These are phyloP conservation scores for Talaromyces sp. DNA, from an alignment of 2,329 filamentous ascomycete species.

Conservation along the genomic window DNA sequence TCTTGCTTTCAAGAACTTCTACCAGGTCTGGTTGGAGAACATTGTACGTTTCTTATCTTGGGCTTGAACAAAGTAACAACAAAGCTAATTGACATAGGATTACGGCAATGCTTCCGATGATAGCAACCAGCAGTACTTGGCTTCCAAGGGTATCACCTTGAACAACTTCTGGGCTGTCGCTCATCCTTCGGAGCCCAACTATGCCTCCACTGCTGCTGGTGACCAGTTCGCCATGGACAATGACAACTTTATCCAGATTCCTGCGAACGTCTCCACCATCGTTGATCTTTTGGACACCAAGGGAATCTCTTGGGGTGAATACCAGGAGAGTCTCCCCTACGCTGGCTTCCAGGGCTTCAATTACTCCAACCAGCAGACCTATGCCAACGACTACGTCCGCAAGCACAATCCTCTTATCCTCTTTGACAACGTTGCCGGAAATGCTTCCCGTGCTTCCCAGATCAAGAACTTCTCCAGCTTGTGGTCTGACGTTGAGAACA, in stretches of 20 bases:
- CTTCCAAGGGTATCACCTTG: conserved; percentile 57
- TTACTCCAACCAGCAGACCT: conserved; percentile 63
- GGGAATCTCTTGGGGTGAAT: conserved; percentile 65
- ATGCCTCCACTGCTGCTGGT: conserved; percentile 63
- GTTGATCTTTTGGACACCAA: conserved; percentile 65
- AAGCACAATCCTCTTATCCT: conserved; percentile 71
- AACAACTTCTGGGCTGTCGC: conserved; percentile 61
- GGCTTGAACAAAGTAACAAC: not conserved
- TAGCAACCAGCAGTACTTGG: conserved; percentile 34
- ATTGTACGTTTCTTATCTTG: conserved; percentile 45
- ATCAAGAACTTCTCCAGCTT: conserved; percentile 74
- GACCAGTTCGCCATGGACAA: conserved; percentile 71
- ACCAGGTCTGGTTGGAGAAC: conserved; percentile 75
- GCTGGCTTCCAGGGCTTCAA: conserved; percentile 65
- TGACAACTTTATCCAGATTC: conserved; percentile 60
- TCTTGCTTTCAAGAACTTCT: conserved; percentile 68
- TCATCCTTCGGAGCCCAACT: conserved; percentile 74
- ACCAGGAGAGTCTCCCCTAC: conserved; percentile 76
- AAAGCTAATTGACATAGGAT: conserved; percentile 33
- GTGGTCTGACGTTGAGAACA: conserved; percentile 60
- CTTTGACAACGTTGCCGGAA: conserved; percentile 62
- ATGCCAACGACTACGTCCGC: conserved; percentile 72
- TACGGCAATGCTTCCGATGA: conserved; percentile 64
- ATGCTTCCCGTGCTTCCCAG: conserved; percentile 58
- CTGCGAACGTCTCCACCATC: conserved; percentile 63